phyloP scores from a whole-genome alignment of 768 basidiomycete genomes.

The Leucocoprinus birnbaumii region DNA sequence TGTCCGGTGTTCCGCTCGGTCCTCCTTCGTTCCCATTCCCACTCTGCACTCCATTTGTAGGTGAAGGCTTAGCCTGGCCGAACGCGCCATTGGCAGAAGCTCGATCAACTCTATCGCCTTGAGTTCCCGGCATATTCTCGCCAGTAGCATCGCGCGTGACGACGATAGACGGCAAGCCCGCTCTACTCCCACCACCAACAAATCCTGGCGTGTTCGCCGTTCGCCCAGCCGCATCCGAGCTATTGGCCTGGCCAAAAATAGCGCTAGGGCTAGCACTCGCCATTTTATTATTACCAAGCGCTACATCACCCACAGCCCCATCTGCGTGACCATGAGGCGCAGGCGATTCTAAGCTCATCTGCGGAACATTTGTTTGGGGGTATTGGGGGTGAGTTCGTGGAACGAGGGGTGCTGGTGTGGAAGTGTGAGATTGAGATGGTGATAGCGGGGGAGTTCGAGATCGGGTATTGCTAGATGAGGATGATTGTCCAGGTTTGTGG shows the following conservation, averaged over 20 bases:
- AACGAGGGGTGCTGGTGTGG: background rate
- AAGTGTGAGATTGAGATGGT: background rate
- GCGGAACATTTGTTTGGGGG: background rate
- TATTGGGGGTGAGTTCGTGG: background rate
- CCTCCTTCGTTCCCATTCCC: background rate
- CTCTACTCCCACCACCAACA: conserved; percentile 1
- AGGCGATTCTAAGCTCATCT: background rate
- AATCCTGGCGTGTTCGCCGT: background rate
- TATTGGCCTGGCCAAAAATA: conserved; percentile 3
- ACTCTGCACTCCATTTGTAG: background rate
- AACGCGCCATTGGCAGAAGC: background rate
- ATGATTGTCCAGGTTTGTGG: no score
- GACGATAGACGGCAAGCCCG: conserved; percentile 5
- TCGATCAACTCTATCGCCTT: background rate
- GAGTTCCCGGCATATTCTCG: background rate
- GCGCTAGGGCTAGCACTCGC: background rate
- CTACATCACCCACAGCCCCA: background rate
- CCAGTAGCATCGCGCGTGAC: background rate
- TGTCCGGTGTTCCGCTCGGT: background rate
- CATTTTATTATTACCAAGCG: conserved; percentile 1
- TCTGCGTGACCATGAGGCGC: background rate
- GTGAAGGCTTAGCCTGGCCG: background rate
- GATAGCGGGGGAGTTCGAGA: background rate
- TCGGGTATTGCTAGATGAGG: background rate
- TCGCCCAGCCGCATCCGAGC: background rate